Conservation (phyloP, 2,329 filamentous ascomycete genomes). For the Exophiala phaeomuriformis region DNA sequence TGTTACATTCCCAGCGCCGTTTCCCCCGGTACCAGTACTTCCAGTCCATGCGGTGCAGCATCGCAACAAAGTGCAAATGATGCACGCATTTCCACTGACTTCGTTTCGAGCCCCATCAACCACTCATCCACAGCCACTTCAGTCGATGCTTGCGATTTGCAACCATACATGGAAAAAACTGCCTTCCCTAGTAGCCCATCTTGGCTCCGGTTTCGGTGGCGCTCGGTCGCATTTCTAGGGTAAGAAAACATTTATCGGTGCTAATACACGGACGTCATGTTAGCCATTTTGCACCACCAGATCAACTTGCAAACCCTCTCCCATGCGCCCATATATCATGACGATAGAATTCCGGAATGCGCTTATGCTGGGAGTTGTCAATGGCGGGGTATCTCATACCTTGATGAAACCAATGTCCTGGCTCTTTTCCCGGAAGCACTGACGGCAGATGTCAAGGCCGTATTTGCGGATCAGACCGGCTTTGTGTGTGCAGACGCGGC, state of each 20-base stretch:
- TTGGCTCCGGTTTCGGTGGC: neutral
- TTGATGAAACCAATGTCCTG: constrained; percentile 62
- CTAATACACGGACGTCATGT: neutral
- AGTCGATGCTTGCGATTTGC: no score
- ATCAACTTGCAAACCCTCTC: no score
- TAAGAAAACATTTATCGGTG: constrained; percentile 14
- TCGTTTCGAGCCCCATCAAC: no score
- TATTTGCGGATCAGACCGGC: constrained; percentile 99
- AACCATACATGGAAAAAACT: no score
- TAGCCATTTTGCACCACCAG: no score
- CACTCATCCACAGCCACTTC: no score
- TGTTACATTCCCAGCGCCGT: no score
- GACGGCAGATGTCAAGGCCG: constrained; percentile 72
- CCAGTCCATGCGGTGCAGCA: no score
- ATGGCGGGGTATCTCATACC: constrained; percentile 39
- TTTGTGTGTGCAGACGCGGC: constrained; percentile 84
- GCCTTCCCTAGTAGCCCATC: neutral
- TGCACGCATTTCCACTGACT: no score
- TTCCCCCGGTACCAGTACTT: no score
- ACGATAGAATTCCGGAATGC: neutral
- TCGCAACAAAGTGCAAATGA: no score
- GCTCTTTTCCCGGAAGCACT: constrained; percentile 64
- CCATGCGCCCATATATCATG: no score
- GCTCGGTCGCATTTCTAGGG: neutral
- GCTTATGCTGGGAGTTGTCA: neutral